Evolutionary conservation across 805 yeast genomes (phyloP).

Genomic region (Yarrowia keelungensis): DNA sequence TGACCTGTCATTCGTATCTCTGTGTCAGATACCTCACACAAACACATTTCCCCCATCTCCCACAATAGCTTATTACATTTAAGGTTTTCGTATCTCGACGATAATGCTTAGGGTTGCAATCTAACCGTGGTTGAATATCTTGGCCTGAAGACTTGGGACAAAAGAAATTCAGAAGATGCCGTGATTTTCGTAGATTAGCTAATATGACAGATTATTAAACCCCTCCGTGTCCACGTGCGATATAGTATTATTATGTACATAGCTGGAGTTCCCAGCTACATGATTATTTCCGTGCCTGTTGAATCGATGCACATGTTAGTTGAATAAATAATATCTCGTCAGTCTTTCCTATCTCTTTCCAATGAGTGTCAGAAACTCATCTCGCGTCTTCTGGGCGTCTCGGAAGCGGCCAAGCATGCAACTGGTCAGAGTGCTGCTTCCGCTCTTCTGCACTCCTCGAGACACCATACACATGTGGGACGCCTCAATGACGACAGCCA

Average conservation of each 20-base stretch:
- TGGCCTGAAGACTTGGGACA: too few relatives aligned
- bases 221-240: conserved; percentile 7
- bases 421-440: conserved; percentile 90
- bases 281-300: conserved; percentile 30
- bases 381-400: conserved; percentile 92
- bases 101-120: background rate
- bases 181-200: background rate
- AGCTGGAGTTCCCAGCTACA: conserved; percentile 3
- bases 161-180: too few relatives aligned
- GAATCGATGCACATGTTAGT: conserved; percentile 38
- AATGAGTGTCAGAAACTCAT: conserved; percentile 86
- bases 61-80: background rate
- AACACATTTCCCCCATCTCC: too few relatives aligned
- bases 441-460: conserved; percentile 95
- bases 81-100: background rate
- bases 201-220: background rate
- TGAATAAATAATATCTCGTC: conserved; percentile 36
- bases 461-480: conserved; percentile 99
- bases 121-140: conserved; percentile 10
- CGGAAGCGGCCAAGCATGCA: conserved; percentile 98
- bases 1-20: too few relatives aligned
- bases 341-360: conserved; percentile 57
- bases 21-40: too few relatives aligned
- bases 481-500: conserved; percentile 97
- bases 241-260: conserved; percentile 27